phyloP scores from a whole-genome alignment of 2,329 filamentous ascomycete genomes.

The Exophiala aquamarina region DNA sequence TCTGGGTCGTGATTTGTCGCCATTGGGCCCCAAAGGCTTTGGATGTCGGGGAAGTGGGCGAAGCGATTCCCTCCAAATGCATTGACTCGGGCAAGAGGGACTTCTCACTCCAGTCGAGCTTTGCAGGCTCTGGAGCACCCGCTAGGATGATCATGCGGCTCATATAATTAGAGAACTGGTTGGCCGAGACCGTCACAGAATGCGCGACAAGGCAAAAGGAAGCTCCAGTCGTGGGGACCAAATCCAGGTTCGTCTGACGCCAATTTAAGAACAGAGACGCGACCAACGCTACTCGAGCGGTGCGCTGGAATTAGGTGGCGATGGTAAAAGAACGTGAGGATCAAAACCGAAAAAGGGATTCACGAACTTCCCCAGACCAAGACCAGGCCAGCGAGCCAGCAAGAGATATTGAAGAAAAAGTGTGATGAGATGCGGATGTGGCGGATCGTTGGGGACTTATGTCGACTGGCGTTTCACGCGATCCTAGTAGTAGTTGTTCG shows the following conservation, averaged over 20 bases:
- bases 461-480: not conserved
- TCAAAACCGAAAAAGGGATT: too few species aligned
- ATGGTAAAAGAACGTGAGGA: too few species aligned
- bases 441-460: not conserved
- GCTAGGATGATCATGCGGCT: slow-evolving; percentile 29
- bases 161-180: slow-evolving; percentile 12
- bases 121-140: slow-evolving; percentile 24
- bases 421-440: slow-evolving; percentile 1
- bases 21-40: slow-evolving; percentile 25
- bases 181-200: not conserved
- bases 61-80: slow-evolving; percentile 19
- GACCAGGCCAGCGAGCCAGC: too few species aligned
- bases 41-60: slow-evolving; percentile 12
- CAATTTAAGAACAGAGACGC: too few species aligned
- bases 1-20: slow-evolving; percentile 26
- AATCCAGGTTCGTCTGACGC: too few species aligned
- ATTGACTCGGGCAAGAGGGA: slow-evolving; percentile 18
- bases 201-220: too few species aligned
- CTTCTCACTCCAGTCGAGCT: slow-evolving; percentile 30
- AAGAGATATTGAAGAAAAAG: too few species aligned
- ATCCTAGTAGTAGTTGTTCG: too few species aligned
- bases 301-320: too few species aligned
- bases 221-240: too few species aligned
- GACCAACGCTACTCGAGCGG: too few species aligned
- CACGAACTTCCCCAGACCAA: slow-evolving; percentile 5